Conservation (phyloP, 495 filamentous ascomycete species). For the Lasiosphaeria miniovina region DNA sequence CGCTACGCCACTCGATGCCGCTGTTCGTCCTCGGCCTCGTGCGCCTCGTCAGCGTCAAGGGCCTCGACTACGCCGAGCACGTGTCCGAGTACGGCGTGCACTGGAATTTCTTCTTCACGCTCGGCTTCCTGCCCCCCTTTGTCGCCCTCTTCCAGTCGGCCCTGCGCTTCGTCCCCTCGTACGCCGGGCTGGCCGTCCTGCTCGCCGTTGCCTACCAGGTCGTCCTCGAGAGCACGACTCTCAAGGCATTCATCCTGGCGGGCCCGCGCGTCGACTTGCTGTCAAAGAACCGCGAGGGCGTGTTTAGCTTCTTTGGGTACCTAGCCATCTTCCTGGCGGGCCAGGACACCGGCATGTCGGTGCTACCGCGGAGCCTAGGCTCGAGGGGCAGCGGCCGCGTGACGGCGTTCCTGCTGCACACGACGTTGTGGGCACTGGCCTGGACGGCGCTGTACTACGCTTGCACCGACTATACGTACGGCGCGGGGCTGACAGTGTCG, state of each 20-base stretch:
- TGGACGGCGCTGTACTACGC: conserved; percentile 69
- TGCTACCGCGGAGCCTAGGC: conserved; percentile 61
- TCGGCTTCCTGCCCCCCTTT: conserved; percentile 85
- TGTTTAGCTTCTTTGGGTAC: conserved; percentile 92
- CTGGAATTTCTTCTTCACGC: conserved; percentile 99
- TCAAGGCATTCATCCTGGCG: conserved; percentile 82
- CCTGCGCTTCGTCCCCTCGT: conserved; percentile 62
- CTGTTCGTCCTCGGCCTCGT: conserved; percentile 77
- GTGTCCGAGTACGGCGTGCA: conserved; percentile 97
- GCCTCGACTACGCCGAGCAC: conserved; percentile 93
- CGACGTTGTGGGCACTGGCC: conserved; percentile 56
- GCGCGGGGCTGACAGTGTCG: conserved; percentile 71
- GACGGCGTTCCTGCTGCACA: conserved; percentile 55
- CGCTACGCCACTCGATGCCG: conserved; percentile 77
- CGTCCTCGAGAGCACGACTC: conserved; percentile 67
- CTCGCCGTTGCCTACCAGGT: conserved; percentile 67
- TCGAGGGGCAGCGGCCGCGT: conserved; percentile 39
- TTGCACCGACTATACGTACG: conserved; percentile 63
- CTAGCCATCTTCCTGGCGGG: conserved; percentile 92
- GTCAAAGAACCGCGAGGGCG: conserved; percentile 86
- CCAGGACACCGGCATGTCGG: conserved; percentile 72
- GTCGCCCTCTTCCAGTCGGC: conserved; percentile 78
- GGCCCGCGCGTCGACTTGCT: conserved; percentile 73
- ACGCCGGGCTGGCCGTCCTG: conserved; percentile 65
- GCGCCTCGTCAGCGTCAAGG: conserved; percentile 85